phyloP scores from a whole-genome alignment of 2,329 filamentous ascomycete species.

The Alternaria ventricosa region DNA sequence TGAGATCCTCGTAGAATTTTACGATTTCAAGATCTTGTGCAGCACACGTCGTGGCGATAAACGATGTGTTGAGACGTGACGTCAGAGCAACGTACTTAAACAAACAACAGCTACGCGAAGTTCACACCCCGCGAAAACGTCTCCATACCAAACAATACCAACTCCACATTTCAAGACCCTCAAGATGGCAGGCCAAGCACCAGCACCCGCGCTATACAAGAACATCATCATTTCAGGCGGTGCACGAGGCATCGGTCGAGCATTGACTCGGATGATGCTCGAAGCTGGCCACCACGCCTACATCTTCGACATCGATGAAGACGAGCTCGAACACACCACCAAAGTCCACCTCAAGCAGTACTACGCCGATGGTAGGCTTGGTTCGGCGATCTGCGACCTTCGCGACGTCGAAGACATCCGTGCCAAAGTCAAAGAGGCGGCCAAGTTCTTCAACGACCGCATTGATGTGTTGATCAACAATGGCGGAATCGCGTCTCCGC shows the following conservation, averaged over 20 bases:
- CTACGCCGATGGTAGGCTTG: constrained; percentile 43
- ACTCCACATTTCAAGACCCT: neutral
- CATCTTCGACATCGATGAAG: constrained; percentile 53
- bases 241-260: constrained; percentile 58
- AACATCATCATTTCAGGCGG: constrained; percentile 52
- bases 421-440: constrained; percentile 49
- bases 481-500: constrained; percentile 45
- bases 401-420: constrained; percentile 53
- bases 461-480: constrained; percentile 52
- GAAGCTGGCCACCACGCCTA: constrained; percentile 55
- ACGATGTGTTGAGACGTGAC: constrained; percentile 26
- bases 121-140: neutral
- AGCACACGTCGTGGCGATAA: neutral
- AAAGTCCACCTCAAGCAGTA: constrained; percentile 49
- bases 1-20: neutral
- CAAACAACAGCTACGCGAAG: constrained; percentile 6
- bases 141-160: neutral
- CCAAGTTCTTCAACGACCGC: constrained; percentile 51
- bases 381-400: constrained; percentile 53
- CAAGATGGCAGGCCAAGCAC: constrained; percentile 12
- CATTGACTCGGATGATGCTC: constrained; percentile 55
- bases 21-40: neutral
- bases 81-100: constrained; percentile 32
- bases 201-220: constrained; percentile 23
- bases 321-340: constrained; percentile 48